Conservation (phyloP, 768 basidiomycete species). For the Podaxis sp. region DNA sequence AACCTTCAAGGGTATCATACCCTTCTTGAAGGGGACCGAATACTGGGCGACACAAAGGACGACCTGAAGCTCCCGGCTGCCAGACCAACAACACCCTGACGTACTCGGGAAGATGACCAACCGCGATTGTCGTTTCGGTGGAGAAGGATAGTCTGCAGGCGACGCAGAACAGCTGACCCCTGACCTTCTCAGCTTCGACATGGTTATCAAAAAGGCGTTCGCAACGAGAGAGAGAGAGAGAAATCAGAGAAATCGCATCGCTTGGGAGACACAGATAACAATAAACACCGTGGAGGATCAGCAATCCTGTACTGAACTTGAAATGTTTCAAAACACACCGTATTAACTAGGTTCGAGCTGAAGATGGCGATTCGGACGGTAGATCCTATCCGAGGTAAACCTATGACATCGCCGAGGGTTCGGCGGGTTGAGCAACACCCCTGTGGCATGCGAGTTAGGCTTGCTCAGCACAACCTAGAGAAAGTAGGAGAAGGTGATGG, state of each 20-base stretch:
- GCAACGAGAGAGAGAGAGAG: no score
- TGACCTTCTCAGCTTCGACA: not conserved
- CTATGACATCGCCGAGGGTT: not conserved
- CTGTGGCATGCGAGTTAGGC: not conserved
- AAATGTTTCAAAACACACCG: not conserved
- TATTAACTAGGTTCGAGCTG: not conserved
- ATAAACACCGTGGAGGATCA: no score
- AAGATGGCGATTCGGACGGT: not conserved
- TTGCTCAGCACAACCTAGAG: not conserved
- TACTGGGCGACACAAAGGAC: no score
- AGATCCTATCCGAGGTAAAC: constrained; percentile 3
- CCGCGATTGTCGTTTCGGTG: constrained; percentile 23
- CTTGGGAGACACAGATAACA: not conserved
- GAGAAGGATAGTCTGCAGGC: no score
- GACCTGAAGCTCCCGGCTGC: no score
- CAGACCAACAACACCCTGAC: no score
- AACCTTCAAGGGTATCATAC: no score
- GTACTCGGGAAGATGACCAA: constrained; percentile 1
- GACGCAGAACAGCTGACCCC: constrained; percentile 18
- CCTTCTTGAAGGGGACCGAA: no score
- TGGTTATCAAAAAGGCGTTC: not conserved
- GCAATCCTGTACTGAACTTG: not conserved
- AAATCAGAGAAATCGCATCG: no score
- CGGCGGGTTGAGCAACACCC: no score
- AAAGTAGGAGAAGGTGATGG: not conserved